Conservation (phyloP, 495 filamentous ascomycete species). For the Neurospora sp. region DNA sequence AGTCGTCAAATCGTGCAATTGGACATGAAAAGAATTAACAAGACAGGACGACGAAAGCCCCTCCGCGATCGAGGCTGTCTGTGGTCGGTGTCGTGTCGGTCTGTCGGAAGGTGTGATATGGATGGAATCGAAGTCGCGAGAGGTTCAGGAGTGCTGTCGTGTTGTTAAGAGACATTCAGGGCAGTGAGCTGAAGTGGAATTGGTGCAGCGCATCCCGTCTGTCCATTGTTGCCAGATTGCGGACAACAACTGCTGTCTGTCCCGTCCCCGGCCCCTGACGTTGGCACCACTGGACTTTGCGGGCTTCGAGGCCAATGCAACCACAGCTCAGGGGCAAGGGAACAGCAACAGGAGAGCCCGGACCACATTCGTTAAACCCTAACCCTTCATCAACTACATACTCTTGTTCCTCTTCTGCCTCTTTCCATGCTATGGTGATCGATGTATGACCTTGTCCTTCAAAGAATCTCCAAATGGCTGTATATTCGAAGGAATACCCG, state of each 20-base stretch:
- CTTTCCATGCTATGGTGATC: not conserved
- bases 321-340: constrained; percentile 1
- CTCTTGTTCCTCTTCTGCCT: not conserved
- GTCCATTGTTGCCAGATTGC: constrained; percentile 25
- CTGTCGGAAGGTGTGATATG: not conserved
- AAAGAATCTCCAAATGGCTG: not conserved
- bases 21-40: not conserved
- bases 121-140: not conserved
- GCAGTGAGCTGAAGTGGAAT: constrained; percentile 9
- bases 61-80: constrained; percentile 4
- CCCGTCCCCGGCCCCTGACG: not conserved
- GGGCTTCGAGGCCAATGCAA: constrained; percentile 10
- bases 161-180: constrained; percentile 7
- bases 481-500: not conserved
- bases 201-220: not conserved
- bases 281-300: not conserved
- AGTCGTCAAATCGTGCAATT: constrained; percentile 9
- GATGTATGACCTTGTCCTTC: not conserved
- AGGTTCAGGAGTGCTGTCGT: constrained; percentile 1
- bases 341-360: not conserved
- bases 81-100: not conserved
- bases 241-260: not conserved
- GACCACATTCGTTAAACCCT: not conserved
- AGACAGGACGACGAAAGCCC: constrained; percentile 11
- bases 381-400: not conserved